A percentile compares a stretch with the other conserved stretches of the same genome.
These are phyloP conservation scores for Theileria annulata DNA, from an alignment of 169 alveolate species.

Conservation along the genomic window DNA sequence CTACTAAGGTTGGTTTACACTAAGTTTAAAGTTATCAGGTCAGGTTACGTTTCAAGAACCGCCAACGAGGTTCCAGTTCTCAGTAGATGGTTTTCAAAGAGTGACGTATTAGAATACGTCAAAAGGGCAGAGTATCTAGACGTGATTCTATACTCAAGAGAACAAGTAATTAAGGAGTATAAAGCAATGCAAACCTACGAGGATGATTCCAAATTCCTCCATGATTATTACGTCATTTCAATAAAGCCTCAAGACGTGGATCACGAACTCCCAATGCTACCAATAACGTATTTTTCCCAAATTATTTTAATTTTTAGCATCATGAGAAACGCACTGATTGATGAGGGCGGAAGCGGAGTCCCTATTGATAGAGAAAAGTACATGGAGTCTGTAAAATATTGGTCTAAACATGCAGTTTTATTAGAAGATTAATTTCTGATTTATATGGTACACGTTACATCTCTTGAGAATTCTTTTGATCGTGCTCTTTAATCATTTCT, in stretches of 20 bases:
- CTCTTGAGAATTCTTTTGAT: slow-evolving; percentile 10
- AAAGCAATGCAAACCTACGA: slow-evolving; percentile 64
- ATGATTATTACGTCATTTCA: slow-evolving; percentile 70
- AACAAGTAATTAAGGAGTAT: slow-evolving; percentile 91
- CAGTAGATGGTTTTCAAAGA: slow-evolving; percentile 90
- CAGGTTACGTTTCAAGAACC: slow-evolving; percentile 91
- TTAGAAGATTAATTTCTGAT: slow-evolving; percentile 5
- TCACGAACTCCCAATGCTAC: slow-evolving; percentile 95
- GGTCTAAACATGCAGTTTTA: slow-evolving; percentile 89
- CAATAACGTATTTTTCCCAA: slow-evolving; percentile 83
- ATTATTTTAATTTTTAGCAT: slow-evolving; percentile 51
- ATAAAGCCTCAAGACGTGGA: slow-evolving; percentile 73
- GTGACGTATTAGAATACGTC: slow-evolving; percentile 65
- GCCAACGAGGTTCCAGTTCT: slow-evolving; percentile 96
- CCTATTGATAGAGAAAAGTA: slow-evolving; percentile 89
- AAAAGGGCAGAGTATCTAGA: slow-evolving; percentile 89
- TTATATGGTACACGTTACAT: background rate
- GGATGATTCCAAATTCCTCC: slow-evolving; percentile 44
- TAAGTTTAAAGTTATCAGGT: slow-evolving; percentile 33
- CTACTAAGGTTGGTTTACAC: slow-evolving; percentile 67
- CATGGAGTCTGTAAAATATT: slow-evolving; percentile 90
- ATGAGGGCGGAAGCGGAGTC: slow-evolving; percentile 99
- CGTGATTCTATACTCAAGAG: slow-evolving; percentile 92
- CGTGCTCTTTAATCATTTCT: slow-evolving; percentile 63
- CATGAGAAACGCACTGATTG: slow-evolving; percentile 93